phyloP scores from a whole-genome alignment of 345 rosid species.

The Chamaenerion angustifolium region DNA sequence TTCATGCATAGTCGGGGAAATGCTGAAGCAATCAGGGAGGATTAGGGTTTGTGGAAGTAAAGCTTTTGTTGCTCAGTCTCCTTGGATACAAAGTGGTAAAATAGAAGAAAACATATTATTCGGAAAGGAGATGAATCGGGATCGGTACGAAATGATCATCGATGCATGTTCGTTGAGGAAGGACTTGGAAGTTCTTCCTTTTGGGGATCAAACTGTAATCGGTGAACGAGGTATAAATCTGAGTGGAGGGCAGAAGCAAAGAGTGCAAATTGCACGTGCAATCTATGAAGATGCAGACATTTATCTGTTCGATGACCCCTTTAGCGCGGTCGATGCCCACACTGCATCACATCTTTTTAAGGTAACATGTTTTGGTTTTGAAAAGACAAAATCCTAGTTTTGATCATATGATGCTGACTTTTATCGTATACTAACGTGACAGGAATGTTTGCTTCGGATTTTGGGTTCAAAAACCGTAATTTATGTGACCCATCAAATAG shows the following conservation, averaged over 20 bases:
- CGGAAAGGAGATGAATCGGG: slow-evolving; percentile 35
- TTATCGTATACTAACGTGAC: neutral
- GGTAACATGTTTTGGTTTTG: slow-evolving; percentile 3
- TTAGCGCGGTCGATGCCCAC: slow-evolving; percentile 75
- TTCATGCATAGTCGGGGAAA: slow-evolving; percentile 53
- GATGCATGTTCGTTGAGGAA: slow-evolving; percentile 41
- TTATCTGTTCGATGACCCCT: slow-evolving; percentile 72
- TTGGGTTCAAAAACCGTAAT: slow-evolving; percentile 21
- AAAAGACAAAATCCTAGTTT: no score
- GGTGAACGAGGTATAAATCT: slow-evolving; percentile 75
- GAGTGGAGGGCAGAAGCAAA: slow-evolving; percentile 84
- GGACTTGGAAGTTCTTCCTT: slow-evolving; percentile 36
- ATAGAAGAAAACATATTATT: slow-evolving; percentile 48
- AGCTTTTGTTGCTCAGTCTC: slow-evolving; percentile 64
- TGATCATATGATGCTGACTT: no score
- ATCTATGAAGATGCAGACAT: slow-evolving; percentile 50
- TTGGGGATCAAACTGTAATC: slow-evolving; percentile 50
- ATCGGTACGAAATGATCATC: slow-evolving; percentile 33
- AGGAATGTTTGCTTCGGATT: slow-evolving; percentile 23
- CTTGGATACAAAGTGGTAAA: slow-evolving; percentile 80
- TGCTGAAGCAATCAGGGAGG: slow-evolving; percentile 42
- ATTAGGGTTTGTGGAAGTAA: slow-evolving; percentile 37
- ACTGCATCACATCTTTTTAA: slow-evolving; percentile 53
- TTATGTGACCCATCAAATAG: slow-evolving; percentile 34
- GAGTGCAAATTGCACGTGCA: slow-evolving; percentile 71